Evolutionary conservation across 495 filamentous ascomycete genomes (phyloP).

Genomic region (Talaromyces ruber): DNA sequence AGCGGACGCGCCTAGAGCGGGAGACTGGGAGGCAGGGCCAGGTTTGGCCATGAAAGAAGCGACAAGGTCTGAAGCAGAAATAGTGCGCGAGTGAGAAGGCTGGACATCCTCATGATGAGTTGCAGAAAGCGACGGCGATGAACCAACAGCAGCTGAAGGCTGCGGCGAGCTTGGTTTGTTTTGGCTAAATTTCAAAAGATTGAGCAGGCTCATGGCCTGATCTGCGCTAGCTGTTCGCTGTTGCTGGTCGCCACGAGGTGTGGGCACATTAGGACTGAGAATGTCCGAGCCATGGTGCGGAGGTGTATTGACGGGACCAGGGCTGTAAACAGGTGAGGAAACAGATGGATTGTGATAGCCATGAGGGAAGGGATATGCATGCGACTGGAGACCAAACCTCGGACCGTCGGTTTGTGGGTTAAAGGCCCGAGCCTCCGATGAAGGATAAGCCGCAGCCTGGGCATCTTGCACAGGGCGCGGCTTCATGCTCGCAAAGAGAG

Average conservation of each 20-base stretch:
- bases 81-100: slow-evolving; percentile 40
- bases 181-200: slow-evolving; percentile 78
- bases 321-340: slow-evolving; percentile 31
- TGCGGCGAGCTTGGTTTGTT: slow-evolving; percentile 21
- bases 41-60: slow-evolving; percentile 45
- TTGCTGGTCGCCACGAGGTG: slow-evolving; percentile 27
- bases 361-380: slow-evolving; percentile 15
- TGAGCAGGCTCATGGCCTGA: slow-evolving; percentile 66
- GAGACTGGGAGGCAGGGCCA: slow-evolving; percentile 14
- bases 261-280: slow-evolving; percentile 38
- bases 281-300: slow-evolving; percentile 42
- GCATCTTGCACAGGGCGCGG: slow-evolving; percentile 33
- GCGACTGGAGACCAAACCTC: slow-evolving; percentile 20
- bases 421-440: slow-evolving; percentile 20
- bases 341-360: slow-evolving; percentile 41
- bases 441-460: slow-evolving; percentile 23
- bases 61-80: slow-evolving; percentile 56
- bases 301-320: slow-evolving; percentile 33
- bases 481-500: slow-evolving; percentile 38
- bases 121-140: slow-evolving; percentile 30
- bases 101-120: slow-evolving; percentile 25
- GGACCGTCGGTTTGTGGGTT: slow-evolving; percentile 20
- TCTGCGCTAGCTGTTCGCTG: slow-evolving; percentile 40
- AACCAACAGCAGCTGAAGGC: slow-evolving; percentile 16
- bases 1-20: slow-evolving; percentile 6